Base-by-base conservation (phyloP, 75 land plant genomes). In the Sequoia sempervirens region DNA sequence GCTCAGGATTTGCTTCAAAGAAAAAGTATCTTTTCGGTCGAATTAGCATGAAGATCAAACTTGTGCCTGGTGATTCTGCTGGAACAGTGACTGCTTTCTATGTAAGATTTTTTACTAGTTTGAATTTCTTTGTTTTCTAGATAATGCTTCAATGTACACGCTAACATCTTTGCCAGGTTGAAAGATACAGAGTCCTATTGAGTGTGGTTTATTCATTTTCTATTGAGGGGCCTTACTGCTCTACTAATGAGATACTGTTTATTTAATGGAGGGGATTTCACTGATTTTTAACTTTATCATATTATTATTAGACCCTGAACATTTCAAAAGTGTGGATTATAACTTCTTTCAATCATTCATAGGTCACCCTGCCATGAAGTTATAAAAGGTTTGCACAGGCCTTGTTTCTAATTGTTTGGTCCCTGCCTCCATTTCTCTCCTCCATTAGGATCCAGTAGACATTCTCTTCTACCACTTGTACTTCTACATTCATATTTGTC, bases 31-130 rank as follows among this genome's bases (percentile, higher is more conserved):
- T 91, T 73, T 93, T 88, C 32, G 94, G 94, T 41, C 82, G 78
- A 14, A 90, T 93, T 2, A 90, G 91, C 90, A 89, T 93, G 93
- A 91, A 88, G 83, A 93, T 93, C 70, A 93, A 93, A 88, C 91
- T 93, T 69, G 46, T 93, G 20, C 87, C 92, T 4, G 92, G 92
- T 7, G 94, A 92, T 84, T 92, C 92, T 56, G 94, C 94, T 0
- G 94, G 94, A 69, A 92, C 94, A 2, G 94, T 90, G 68, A 90
- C 92, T 37, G 92, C 94, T 23, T 93, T 93, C 32, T 93, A 90
- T 73, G 94, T 93, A 80, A 6, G 87, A 84, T 74, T 15, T 66
- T 15, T 20, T 81, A 32, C 5, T 50, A 28, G 46, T 18, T 28
- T 46, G 30, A 26, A 18, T 80, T 7, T 18, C 46, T 80, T 47